Percentiles rank a stretch among this genome's conserved stretches.
phyloP scores from a whole-genome alignment of 257 asterid species.

The Solanum appendiculatum region DNA sequence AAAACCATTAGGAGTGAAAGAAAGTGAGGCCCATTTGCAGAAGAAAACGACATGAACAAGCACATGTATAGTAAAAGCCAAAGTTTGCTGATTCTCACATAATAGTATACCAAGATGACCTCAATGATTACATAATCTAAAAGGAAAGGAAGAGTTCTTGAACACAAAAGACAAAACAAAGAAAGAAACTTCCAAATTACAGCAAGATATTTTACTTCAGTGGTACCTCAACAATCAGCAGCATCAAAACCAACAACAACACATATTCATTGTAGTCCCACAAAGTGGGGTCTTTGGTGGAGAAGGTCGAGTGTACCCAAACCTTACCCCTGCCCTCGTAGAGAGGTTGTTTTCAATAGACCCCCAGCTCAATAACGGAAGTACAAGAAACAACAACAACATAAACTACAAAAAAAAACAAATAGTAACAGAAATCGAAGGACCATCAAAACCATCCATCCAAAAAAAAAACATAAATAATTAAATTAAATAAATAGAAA shows the following conservation, averaged over 20 bases:
- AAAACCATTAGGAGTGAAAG: background rate
- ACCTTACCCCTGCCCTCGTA: background rate
- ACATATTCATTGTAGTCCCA: background rate
- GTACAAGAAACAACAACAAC: background rate
- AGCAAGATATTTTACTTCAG: background rate
- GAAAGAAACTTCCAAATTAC: background rate
- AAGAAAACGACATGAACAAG: constrained; percentile 1
- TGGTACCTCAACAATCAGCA: background rate
- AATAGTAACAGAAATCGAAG: background rate
- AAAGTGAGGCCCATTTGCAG: background rate
- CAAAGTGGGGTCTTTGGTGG: background rate
- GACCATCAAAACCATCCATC: background rate
- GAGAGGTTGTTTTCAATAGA: background rate
- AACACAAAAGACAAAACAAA: constrained; percentile 1
- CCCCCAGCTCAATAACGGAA: background rate
- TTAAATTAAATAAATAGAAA: background rate
- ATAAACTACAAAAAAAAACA: background rate
- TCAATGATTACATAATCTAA: constrained; percentile 5
- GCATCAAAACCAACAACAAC: background rate
- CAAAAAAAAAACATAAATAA: background rate
- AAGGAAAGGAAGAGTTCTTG: background rate
- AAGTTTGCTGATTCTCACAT: constrained; percentile 3
- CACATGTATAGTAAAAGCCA: background rate
- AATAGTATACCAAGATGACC: background rate
- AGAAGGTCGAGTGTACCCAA: background rate